Evolutionary conservation across 1,284 basidiomycete species (phyloP).

Genomic region (Fomitopsis betulina): DNA sequence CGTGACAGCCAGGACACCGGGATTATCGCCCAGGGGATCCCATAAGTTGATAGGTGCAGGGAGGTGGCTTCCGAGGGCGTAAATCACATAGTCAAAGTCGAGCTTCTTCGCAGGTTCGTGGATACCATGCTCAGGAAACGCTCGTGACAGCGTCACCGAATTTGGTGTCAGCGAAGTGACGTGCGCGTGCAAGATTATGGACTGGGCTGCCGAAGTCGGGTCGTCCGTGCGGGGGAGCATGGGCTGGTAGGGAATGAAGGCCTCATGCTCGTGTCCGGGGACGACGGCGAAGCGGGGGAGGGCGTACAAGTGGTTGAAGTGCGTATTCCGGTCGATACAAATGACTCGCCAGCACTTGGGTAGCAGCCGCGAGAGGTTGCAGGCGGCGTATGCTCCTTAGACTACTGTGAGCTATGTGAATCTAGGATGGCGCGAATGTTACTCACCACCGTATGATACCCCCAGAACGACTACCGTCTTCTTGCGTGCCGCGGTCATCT

Average conservation of each 20-base stretch:
- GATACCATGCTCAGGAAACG: constrained; percentile 43
- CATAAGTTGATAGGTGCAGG: constrained; percentile 56
- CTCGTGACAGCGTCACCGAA: constrained; percentile 40
- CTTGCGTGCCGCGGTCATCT: not conserved
- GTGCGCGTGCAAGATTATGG: constrained; percentile 39
- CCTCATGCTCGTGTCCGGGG: constrained; percentile 69
- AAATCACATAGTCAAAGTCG: constrained; percentile 51
- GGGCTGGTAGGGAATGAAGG: constrained; percentile 62
- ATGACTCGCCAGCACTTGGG: constrained; percentile 62
- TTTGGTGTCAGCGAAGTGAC: constrained; percentile 41
- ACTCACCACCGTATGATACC: constrained; percentile 54
- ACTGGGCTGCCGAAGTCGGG: constrained; percentile 2
- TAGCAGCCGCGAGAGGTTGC: constrained; percentile 49
- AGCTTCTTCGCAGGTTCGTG: constrained; percentile 20
- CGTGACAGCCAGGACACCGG: constrained; percentile 2
- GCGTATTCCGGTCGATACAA: constrained; percentile 62
- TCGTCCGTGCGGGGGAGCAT: constrained; percentile 28
- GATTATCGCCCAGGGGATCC: constrained; percentile 26
- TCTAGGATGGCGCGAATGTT: no score
- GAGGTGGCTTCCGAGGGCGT: constrained; percentile 54
- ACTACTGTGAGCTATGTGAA: not conserved
- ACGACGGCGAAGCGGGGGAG: constrained; percentile 62
- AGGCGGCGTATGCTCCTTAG: constrained; percentile 47
- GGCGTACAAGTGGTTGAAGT: constrained; percentile 48
- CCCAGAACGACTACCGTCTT: constrained; percentile 58